Evolutionary conservation across 441 rosid genomes (phyloP).

Genomic region (Sinapis alba): DNA sequence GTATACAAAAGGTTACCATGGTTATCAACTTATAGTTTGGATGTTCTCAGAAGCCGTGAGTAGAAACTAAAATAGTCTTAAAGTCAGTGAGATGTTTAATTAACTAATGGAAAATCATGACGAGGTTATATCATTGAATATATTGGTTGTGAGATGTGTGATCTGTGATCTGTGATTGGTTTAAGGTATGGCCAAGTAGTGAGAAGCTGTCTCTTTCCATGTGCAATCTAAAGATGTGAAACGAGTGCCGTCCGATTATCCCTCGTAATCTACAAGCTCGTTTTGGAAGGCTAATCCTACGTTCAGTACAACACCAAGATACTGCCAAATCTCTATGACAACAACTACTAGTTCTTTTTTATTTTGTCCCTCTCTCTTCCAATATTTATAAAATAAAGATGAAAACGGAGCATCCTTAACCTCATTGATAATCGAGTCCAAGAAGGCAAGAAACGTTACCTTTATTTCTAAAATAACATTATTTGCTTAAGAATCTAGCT

Average conservation of each 20-base stretch:
- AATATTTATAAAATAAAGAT: neutral
- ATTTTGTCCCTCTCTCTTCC: conserved; percentile 9
- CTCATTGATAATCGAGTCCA: neutral
- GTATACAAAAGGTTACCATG: neutral
- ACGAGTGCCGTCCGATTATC: neutral
- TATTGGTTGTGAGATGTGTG: neutral
- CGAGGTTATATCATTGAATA: neutral
- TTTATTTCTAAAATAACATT: neutral
- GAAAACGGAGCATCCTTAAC: conserved; percentile 17
- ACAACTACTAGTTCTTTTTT: conserved; percentile 18
- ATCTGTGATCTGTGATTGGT: conserved; percentile 9
- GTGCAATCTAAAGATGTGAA: conserved; percentile 31
- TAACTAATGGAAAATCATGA: neutral
- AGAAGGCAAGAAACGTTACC: neutral
- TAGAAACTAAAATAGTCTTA: neutral
- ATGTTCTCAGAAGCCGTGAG: neutral
- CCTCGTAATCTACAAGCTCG: conserved; percentile 30
- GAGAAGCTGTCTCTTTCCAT: conserved; percentile 30
- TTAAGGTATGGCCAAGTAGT: neutral
- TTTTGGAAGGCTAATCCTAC: conserved; percentile 22
- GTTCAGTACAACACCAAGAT: conserved; percentile 11
- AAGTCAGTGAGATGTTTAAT: neutral
- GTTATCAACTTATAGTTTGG: neutral
- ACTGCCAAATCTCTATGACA: conserved; percentile 34
- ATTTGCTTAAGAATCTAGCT: neutral